phyloP scores from a whole-genome alignment of 1,284 basidiomycete genomes.

The Cutaneotrichosporon cyanovorans region DNA sequence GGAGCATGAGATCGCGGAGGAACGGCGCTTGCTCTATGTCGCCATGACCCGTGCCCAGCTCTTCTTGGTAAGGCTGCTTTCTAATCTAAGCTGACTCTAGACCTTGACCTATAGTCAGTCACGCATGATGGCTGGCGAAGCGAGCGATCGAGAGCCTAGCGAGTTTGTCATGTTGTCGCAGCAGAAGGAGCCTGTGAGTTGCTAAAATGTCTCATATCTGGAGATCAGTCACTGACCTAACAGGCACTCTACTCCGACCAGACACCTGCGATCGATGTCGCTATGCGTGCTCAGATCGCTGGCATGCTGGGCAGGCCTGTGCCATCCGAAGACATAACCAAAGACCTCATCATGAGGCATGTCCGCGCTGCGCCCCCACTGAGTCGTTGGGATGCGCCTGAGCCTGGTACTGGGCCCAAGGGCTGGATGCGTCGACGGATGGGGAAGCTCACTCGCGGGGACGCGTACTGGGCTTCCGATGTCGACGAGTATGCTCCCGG shows the following conservation, averaged over 20 bases:
- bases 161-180: conserved; percentile 33
- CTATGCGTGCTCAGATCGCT: conserved; percentile 25
- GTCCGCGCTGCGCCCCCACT: conserved; percentile 36
- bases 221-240: neutral
- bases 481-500: conserved; percentile 38
- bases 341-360: conserved; percentile 37
- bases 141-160: conserved; percentile 36
- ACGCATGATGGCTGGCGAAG: conserved; percentile 41
- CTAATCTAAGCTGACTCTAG: conserved; percentile 16
- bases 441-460: conserved; percentile 25
- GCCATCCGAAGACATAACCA: conserved; percentile 28
- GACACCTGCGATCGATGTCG: conserved; percentile 28
- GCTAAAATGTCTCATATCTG: no score
- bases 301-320: conserved; percentile 27
- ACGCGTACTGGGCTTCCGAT: conserved; percentile 43
- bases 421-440: conserved; percentile 6
- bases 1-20: conserved; percentile 67
- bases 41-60: conserved; percentile 81
- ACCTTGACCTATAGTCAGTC: conserved; percentile 33
- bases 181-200: conserved; percentile 22
- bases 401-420: conserved; percentile 13
- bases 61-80: conserved; percentile 48
- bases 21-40: conserved; percentile 77
- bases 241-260: conserved; percentile 25
- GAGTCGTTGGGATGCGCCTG: conserved; percentile 39